Evolutionary conservation across 805 yeast species (phyloP).

Genomic region (Myxozyma neglecta): DNA sequence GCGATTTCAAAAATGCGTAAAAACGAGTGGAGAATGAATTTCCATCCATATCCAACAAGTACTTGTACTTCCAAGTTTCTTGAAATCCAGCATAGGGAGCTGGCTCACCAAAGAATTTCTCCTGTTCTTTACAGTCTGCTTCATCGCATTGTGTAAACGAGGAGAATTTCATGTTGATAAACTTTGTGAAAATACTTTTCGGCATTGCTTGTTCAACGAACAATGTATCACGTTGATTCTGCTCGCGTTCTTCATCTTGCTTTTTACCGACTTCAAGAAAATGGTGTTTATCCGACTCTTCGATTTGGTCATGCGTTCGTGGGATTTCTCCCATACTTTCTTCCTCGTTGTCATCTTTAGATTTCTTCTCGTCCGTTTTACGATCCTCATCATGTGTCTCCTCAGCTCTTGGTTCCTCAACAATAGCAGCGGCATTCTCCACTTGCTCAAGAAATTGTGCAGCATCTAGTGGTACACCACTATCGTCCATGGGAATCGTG

Average conservation of each 20-base stretch:
- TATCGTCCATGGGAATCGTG: neutral
- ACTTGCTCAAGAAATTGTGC: neutral
- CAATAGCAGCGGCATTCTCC: neutral
- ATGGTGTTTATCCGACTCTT: conserved; percentile 1
- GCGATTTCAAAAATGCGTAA: conserved; percentile 29
- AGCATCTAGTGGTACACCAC: neutral
- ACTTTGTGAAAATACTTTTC: neutral
- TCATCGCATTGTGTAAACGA: conserved; percentile 26
- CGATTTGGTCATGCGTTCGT: conserved; percentile 2
- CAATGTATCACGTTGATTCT: conserved; percentile 8
- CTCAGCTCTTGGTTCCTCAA: neutral
- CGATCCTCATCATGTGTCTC: neutral
- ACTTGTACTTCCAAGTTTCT: conserved; percentile 29
- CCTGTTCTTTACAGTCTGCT: conserved; percentile 21
- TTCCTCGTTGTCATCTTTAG: neutral
- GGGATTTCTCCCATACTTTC: conserved; percentile 14
- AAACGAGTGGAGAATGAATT: conserved; percentile 32
- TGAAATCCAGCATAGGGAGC: conserved; percentile 15
- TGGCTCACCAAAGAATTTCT: conserved; percentile 11
- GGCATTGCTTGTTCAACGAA: conserved; percentile 21
- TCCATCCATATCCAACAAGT: conserved; percentile 34
- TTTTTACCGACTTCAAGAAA: conserved; percentile 9
- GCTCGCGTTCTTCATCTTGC: conserved; percentile 16
- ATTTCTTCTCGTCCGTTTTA: neutral
- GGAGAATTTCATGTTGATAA: conserved; percentile 17